A percentile compares a stretch with the other conserved stretches of the same genome.
Conservation (phyloP, 2,329 filamentous ascomycete genomes). For the Pseudogymnoascus destructans region DNA sequence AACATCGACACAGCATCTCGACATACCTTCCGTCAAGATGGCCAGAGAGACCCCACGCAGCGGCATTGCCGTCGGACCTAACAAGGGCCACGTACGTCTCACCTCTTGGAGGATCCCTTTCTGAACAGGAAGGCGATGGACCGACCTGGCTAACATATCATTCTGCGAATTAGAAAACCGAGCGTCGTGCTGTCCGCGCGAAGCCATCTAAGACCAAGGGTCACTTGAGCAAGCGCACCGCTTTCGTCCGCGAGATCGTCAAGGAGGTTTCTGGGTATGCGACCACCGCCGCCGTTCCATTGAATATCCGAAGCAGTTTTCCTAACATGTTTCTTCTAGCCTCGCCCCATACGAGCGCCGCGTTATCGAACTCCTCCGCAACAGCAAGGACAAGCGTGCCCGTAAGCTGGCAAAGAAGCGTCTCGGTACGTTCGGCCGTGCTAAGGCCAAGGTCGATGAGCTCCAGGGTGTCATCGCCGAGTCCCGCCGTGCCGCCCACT, state of each 20-base stretch:
- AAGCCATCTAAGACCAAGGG: conserved; percentile 82
- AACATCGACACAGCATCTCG: conserved; percentile 16
- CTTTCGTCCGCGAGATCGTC: conserved; percentile 93
- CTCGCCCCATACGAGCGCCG: conserved; percentile 95
- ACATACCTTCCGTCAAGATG: conserved; percentile 30
- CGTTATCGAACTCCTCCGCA: conserved; percentile 96
- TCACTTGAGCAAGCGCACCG: conserved; percentile 89
- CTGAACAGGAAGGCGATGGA: conserved; percentile 44
- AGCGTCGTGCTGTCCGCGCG: conserved; percentile 62
- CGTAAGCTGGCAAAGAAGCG: conserved; percentile 99
- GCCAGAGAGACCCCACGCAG: conserved; percentile 44
- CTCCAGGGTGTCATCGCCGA: conserved; percentile 96
- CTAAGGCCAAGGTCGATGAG: conserved; percentile 99
- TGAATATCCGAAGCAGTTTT: background rate
- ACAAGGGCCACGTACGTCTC: conserved; percentile 58
- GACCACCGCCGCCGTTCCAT: background rate
- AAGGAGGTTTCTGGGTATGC: conserved; percentile 94
- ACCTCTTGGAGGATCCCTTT: conserved; percentile 66
- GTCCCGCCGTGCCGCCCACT: conserved; percentile 67
- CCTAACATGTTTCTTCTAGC: conserved; percentile 29
- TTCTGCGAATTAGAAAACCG: conserved; percentile 56
- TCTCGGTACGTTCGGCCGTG: conserved; percentile 97
- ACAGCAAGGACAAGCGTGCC: conserved; percentile 98
- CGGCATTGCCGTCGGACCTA: conserved; percentile 48
- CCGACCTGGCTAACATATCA: conserved; percentile 28